Conservation (phyloP, 2,329 filamentous ascomycete species). For the Curvularia sp. region DNA sequence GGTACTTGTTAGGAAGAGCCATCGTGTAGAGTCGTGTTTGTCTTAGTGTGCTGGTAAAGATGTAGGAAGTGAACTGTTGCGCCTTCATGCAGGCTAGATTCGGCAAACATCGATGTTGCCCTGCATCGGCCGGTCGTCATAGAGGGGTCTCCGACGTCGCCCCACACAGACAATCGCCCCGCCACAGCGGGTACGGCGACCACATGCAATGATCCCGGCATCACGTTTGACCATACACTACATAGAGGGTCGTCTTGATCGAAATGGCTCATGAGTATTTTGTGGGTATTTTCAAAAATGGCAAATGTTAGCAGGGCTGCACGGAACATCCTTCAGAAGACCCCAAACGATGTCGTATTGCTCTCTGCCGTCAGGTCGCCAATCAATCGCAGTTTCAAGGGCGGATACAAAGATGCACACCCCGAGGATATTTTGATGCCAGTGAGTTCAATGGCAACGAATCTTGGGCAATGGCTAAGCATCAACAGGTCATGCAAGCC, state of each 20-base stretch:
- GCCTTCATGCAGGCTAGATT: constrained; percentile 14
- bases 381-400: constrained; percentile 85
- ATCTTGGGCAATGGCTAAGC: constrained; percentile 68
- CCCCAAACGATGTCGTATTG: constrained; percentile 93
- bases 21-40: constrained; percentile 23
- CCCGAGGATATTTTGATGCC: constrained; percentile 81
- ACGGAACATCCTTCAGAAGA: constrained; percentile 76
- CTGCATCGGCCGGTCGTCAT: constrained; percentile 36
- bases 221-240: constrained; percentile 19
- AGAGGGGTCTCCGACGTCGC: constrained; percentile 39
- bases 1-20: constrained; percentile 46
- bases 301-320: constrained; percentile 41
- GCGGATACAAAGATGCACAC: constrained; percentile 90
- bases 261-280: constrained; percentile 5
- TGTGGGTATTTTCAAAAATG: constrained; percentile 25
- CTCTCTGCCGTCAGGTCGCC: constrained; percentile 89
- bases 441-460: constrained; percentile 57
- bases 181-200: constrained; percentile 32
- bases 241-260: constrained; percentile 1
- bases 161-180: constrained; percentile 43
- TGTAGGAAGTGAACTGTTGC: constrained; percentile 10
- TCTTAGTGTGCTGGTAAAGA: constrained; percentile 7
- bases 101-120: constrained; percentile 13
- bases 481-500: constrained; percentile 73
- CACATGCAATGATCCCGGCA: constrained; percentile 34